Evolutionary conservation across 1,139 yeast species (phyloP).

Genomic region (Nakaseomyces nivariensis): DNA sequence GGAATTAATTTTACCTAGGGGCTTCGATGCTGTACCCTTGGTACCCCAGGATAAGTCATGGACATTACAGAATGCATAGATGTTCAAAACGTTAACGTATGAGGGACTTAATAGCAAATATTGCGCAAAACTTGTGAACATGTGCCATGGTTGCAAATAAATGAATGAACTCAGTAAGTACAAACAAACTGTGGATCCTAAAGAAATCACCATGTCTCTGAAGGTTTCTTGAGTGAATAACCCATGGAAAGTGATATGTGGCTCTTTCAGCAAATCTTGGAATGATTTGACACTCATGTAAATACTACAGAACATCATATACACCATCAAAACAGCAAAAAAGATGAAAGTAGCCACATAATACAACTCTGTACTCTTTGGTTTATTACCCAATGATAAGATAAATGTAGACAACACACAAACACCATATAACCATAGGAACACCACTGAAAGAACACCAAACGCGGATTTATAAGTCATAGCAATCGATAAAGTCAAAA

Average conservation of each 20-base stretch:
- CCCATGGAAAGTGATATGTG: constrained; percentile 26
- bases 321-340: constrained; percentile 86
- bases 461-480: constrained; percentile 56
- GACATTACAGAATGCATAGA: constrained; percentile 90
- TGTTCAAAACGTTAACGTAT: constrained; percentile 75
- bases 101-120: constrained; percentile 82
- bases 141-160: constrained; percentile 93
- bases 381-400: constrained; percentile 86
- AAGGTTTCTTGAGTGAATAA: constrained; percentile 49
- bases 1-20: constrained; percentile 55
- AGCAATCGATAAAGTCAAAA: constrained; percentile 60
- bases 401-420: constrained; percentile 88
- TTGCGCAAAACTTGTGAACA: constrained; percentile 76
- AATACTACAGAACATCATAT: constrained; percentile 83
- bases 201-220: constrained; percentile 79
- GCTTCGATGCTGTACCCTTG: constrained; percentile 69
- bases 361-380: constrained; percentile 79
- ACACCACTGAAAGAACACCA: constrained; percentile 63
- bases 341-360: constrained; percentile 77
- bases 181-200: constrained; percentile 72
- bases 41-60: constrained; percentile 99
- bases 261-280: constrained; percentile 27
- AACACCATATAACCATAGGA: constrained; percentile 82
- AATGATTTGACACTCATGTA: constrained; percentile 73
- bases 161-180: constrained; percentile 70